phyloP scores from a whole-genome alignment of 2,329 filamentous ascomycete species.

The Neonectria sp. region DNA sequence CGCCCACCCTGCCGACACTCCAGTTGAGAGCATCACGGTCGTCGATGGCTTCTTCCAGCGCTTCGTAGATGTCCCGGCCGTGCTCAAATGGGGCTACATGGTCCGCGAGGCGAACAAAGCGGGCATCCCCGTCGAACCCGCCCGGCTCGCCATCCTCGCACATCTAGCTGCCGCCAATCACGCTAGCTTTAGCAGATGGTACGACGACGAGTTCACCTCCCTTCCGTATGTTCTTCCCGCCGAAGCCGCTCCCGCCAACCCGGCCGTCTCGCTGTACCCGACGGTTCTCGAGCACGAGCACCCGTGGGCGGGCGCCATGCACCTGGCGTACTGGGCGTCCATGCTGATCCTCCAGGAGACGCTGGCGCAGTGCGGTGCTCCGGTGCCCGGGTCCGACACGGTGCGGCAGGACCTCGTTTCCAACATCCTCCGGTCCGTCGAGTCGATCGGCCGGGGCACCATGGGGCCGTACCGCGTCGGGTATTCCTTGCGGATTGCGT shows the following conservation, averaged over 20 bases:
- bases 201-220: conserved; percentile 45
- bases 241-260: conserved; percentile 49
- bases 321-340: conserved; percentile 56
- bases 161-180: conserved; percentile 48
- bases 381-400: conserved; percentile 43
- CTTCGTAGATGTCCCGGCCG: conserved; percentile 53
- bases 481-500: conserved; percentile 55
- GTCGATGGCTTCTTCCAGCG: conserved; percentile 53
- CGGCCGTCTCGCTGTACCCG: conserved; percentile 50
- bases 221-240: conserved; percentile 42
- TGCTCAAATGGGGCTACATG: conserved; percentile 51
- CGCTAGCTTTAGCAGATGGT: conserved; percentile 52
- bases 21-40: conserved; percentile 42
- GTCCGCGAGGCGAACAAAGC: conserved; percentile 51
- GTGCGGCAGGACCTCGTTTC: conserved; percentile 47
- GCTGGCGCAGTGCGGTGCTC: conserved; percentile 51
- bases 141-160: conserved; percentile 48
- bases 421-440: conserved; percentile 56
- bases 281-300: conserved; percentile 51
- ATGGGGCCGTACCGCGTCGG: conserved; percentile 58
- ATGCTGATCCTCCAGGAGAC: conserved; percentile 58
- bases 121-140: conserved; percentile 49
- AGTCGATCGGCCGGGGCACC: conserved; percentile 54
- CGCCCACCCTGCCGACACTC: conserved; percentile 44
- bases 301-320: conserved; percentile 54